Base-by-base conservation (phyloP, 345 rosid genomes). In the Cardamine occulta region DNA sequence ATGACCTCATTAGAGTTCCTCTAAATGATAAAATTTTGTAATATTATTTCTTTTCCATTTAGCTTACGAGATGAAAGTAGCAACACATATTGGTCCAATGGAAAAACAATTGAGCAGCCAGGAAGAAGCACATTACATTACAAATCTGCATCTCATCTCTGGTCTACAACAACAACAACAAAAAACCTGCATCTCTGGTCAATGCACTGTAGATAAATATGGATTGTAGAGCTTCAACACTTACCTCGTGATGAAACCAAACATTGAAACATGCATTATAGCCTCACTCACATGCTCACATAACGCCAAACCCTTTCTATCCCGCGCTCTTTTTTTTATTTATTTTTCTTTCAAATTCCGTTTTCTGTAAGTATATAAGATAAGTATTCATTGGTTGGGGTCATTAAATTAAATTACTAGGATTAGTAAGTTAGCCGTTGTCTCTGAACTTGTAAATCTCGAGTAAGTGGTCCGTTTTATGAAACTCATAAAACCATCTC, bases 371-470 rank as follows among this genome's bases (percentile, higher is more conserved):
- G 31, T 28, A 28, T 28, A 28, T 28, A 28, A 4, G 31, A 28
- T 28, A 28, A 28, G 10, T 59, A 59, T 59, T 19, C 12, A 44
- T 47, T 3, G 57, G 70, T 18, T 65, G 29, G 44, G 70, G 12
- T 62, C 15, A 64, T 28, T 9, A 21, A 37, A 62, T 15, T 57
- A 17, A 35, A 72, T 61, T n/a, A 54, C 44, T 52, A 73, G 72
- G 72, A 66, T 45, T 34, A 56, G 66, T 74, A 66, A 74, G 78
- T 8, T 57, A 32, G 65, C 67, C 67, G 73, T 74, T 74, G 72
- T 74, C 48, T 64, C 64, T 53, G 2, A 51, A 28, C n/a, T 73
- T 35, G 78, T 66, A 74, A 66, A 74, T 74, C 42, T 57, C 78
- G 66, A 66, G 73, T 66, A 59, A 59, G 9, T 47, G 49, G 65